A percentile compares a stretch with the other conserved stretches of the same genome.
phyloP scores from a whole-genome alignment of 2,329 filamentous ascomycete genomes.

The Diaporthe nobilis region DNA sequence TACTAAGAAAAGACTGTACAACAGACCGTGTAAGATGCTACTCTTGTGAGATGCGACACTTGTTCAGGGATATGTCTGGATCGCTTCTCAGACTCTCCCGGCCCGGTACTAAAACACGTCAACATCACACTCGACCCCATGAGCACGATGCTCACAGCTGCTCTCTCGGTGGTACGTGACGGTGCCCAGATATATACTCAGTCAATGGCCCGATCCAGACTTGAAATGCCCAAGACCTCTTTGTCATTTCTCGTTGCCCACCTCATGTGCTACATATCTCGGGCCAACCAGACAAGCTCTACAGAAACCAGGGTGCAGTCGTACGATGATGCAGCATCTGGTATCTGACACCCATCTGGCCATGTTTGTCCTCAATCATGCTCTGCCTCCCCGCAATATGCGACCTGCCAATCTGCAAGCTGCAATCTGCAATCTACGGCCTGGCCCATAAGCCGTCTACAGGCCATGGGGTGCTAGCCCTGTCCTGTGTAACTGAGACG shows the following conservation, averaged over 20 bases:
- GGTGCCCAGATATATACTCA: not conserved
- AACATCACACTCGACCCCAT: not conserved
- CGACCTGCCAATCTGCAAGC: conserved; percentile 23
- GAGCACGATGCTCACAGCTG: not conserved
- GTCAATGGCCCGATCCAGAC: not conserved
- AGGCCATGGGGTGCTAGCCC: not conserved
- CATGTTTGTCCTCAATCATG: not conserved
- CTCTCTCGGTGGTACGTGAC: not conserved
- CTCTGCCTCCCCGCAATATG: not conserved
- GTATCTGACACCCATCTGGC: conserved; percentile 12
- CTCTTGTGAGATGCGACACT: not conserved
- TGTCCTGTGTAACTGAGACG: conserved; percentile 38
- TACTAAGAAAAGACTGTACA: not conserved
- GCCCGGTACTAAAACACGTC: no score
- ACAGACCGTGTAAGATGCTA: not conserved
- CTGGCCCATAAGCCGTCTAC: not conserved
- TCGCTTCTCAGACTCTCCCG: not conserved
- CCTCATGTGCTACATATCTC: not conserved
- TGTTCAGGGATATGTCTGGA: not conserved
- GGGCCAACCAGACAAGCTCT: conserved; percentile 15
- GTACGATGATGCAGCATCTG: conserved; percentile 34
- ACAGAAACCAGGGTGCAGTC: conserved; percentile 19
- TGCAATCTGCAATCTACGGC: conserved; percentile 2
- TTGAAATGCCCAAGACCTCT: not conserved
- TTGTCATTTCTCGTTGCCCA: conserved; percentile 22